Base-by-base conservation (phyloP, 2,329 filamentous ascomycete genomes). In the Paracoccidioides brasiliensis region DNA sequence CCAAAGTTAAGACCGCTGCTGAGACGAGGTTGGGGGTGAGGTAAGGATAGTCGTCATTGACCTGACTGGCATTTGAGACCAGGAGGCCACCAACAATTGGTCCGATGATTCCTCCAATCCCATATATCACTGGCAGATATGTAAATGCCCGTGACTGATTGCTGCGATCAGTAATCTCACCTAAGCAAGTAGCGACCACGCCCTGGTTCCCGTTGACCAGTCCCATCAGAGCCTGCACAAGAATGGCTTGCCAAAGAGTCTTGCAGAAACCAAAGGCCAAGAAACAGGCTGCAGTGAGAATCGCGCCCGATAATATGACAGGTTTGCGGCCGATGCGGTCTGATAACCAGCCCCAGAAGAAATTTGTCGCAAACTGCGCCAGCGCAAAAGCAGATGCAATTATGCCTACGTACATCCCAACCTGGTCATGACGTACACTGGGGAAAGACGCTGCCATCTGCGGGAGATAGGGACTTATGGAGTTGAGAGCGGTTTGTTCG, bases 401-500 rank as follows among this genome's bases (percentile, higher is more conserved):
- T 49, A 90, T 77, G 12, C 93, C 93, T 0, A 97, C 90, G 67
- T 95, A 97, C 44, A 97, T 68, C 0, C 91, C 93, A 37, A 86
- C 85, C 63, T 90, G 76, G 5, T 76, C 77, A 1, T 78, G 72
- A 22, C 85, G 79, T 22, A 96, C 84, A 59, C 88, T 88, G 1
- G 88, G 86, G 67, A 97, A 97, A 0, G 82, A 83, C 28, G 82
- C 81, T 1, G 90, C 84, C 91, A 98, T 97, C 63, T 90, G 82
- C 0, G 93, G 93, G 1, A 98, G 80, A 70, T 98, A 98, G 0
- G 93, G 93, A 9, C 86, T 87, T 65, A 98, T 96, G 28, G 90
- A 95, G 70, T 98, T 98, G 66, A 98, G 80, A 0, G 93, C 93
- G 0, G 91, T 97, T 76, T 98, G 93, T 69, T 98, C 93, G 54